Conservation (phyloP, 2,329 filamentous ascomycete species). For the Aspergillus costaricaensis region DNA sequence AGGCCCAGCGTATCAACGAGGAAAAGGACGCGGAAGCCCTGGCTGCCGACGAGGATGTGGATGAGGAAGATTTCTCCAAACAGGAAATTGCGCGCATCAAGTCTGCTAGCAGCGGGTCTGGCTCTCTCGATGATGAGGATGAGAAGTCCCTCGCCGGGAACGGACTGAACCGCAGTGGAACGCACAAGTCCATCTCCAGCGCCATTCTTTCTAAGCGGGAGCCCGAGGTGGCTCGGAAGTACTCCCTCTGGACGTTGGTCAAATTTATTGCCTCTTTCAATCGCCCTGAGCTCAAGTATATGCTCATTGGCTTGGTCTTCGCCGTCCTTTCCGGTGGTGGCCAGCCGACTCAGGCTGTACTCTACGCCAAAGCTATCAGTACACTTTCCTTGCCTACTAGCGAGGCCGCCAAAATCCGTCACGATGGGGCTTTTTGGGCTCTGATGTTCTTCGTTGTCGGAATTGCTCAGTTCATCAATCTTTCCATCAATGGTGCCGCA, state of each 20-base stretch:
- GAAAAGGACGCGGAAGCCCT: constrained; percentile 46
- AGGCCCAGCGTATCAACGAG: constrained; percentile 77
- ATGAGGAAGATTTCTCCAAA: constrained; percentile 26
- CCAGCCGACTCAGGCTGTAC: constrained; percentile 74
- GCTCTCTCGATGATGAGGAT: constrained; percentile 32
- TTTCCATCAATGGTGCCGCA: constrained; percentile 66
- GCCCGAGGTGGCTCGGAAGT: constrained; percentile 56
- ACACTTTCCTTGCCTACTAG: constrained; percentile 62
- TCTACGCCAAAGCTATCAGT: constrained; percentile 87
- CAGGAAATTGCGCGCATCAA: constrained; percentile 35
- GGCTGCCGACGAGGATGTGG: constrained; percentile 30
- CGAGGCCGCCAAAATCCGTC: constrained; percentile 60
- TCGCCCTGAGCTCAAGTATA: constrained; percentile 66
- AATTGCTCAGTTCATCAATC: constrained; percentile 70
- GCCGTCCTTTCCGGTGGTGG: constrained; percentile 77
- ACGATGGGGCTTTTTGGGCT: constrained; percentile 80
- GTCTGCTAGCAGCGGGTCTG: constrained; percentile 34
- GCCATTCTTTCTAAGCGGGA: constrained; percentile 63
- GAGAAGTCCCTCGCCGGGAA: constrained; percentile 27
- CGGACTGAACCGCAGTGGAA: constrained; percentile 48
- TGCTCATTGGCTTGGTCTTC: constrained; percentile 73
- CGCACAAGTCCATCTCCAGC: constrained; percentile 65
- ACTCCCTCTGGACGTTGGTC: constrained; percentile 73
- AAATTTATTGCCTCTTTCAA: constrained; percentile 82
- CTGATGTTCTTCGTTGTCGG: constrained; percentile 87